Base-by-base conservation (phyloP, 108 stramenopile genomes). In the Discostella pseudostelligera region DNA sequence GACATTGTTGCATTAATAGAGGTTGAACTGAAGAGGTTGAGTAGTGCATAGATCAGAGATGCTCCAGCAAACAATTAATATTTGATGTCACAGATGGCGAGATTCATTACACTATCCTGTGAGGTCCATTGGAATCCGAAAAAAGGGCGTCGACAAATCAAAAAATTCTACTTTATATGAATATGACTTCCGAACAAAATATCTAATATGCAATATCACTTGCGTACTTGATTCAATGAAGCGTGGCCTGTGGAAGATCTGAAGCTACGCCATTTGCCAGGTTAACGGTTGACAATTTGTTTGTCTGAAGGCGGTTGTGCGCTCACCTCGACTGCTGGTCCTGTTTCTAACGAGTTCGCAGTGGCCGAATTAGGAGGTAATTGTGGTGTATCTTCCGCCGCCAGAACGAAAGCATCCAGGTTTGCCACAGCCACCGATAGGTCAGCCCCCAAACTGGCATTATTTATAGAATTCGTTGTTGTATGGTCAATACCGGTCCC, bases 351-450 rank as follows among this genome's bases (percentile, higher is more conserved):
- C 12, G 25, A 26, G 22, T 17, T 17, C 22, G 50, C 13, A 9
- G 50, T 24, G 20, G 46, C 16, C 13, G 55, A 35, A 4, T 1
- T 5, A 36, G n/a, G 3, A 0, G 17, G 35, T 17, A 56, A 19
- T 8, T 26, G 32, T 13, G 53, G 53, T 16, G 32, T 16, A 54
- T 36, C 32, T 29, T 29, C 53, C 19, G 37, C 32, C 1, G 55
- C 37, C 55, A 56, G 37, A 19, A 56, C 24, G 32, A 35, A 39
- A 3, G 55, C 55, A 39, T 56, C 55, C 55, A 56, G 29, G 16
- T 56, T 56, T 20, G 55, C 55, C 36, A 56, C 55, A 56, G 55
- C 55, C 36, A 36, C 55, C n/a, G 55, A 56, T 37, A 56, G 55
- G n/a, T 56, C 32, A 56, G 29, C 32, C 7, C 55, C 37, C 32